A percentile compares a stretch with the other conserved stretches of the same genome.
These are phyloP conservation scores for Tolypocladium inflatum DNA, from an alignment of 2,329 filamentous ascomycete genomes.

Conservation along the genomic window DNA sequence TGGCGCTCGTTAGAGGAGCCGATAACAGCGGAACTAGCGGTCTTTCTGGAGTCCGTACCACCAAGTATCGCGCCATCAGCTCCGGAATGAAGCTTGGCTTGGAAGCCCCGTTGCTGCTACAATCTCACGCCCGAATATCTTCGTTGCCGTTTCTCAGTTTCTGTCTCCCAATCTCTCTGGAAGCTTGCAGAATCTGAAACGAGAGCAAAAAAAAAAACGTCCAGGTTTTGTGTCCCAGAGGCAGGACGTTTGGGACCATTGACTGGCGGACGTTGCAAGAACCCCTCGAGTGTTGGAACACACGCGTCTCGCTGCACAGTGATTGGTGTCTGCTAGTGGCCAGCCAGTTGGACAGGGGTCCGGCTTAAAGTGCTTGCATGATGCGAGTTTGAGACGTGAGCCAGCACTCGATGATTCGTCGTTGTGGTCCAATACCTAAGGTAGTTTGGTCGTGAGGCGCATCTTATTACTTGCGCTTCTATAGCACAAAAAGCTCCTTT, in stretches of 20 bases:
- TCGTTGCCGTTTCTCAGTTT: background rate
- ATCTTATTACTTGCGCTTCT: background rate
- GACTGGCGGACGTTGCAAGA: background rate
- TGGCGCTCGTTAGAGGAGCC: background rate
- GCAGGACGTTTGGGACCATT: background rate
- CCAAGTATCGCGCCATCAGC: background rate
- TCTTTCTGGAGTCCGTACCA: background rate
- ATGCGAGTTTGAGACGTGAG: background rate
- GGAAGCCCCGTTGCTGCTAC: background rate
- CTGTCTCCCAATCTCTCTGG: background rate
- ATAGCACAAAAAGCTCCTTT: background rate
- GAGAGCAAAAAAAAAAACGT: background rate
- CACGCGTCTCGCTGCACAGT: background rate
- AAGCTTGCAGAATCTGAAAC: background rate
- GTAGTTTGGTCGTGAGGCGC: background rate
- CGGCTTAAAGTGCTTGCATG: constrained; percentile 1
- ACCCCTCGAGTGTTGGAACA: background rate
- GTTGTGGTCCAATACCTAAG: background rate
- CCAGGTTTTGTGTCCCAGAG: background rate
- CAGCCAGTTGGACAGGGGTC: background rate
- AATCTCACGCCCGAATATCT: background rate
- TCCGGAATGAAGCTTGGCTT: background rate
- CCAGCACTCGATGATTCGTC: background rate
- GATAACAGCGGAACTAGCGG: background rate
- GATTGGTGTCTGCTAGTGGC: background rate